Conservation (phyloP, 495 filamentous ascomycete species). For the Xanthoparmelia taractica region DNA sequence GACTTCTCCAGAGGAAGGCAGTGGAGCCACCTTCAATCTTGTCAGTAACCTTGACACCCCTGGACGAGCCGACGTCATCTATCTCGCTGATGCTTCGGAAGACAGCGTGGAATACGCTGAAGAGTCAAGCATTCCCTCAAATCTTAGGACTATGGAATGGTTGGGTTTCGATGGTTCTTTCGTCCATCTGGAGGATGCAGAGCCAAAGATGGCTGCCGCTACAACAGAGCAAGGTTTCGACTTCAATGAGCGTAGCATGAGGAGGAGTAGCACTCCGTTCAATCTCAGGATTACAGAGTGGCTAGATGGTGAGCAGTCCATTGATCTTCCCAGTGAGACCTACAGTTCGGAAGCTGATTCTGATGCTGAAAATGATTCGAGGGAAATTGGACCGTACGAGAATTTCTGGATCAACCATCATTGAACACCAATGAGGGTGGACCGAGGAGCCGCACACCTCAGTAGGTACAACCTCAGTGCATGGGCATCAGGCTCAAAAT, state of each 20-base stretch:
- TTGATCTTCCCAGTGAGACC: not conserved
- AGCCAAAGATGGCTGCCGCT: not conserved
- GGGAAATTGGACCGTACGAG: conserved; percentile 5
- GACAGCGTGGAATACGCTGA: not conserved
- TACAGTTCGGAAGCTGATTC: conserved; percentile 3
- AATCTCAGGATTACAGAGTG: conserved; percentile 6
- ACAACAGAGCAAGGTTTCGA: not conserved
- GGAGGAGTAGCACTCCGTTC: conserved; percentile 5
- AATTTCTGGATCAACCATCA: conserved; percentile 2
- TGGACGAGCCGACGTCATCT: conserved; percentile 12
- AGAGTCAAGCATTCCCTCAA: not conserved
- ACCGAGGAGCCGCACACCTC: not conserved
- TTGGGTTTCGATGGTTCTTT: conserved; percentile 13
- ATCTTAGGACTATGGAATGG: conserved; percentile 8
- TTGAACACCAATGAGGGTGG: not conserved
- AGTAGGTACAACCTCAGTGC: not conserved
- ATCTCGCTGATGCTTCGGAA: conserved; percentile 1
- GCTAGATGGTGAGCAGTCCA: not conserved
- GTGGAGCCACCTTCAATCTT: conserved; percentile 3
- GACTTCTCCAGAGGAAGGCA: not conserved
- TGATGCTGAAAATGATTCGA: not conserved
- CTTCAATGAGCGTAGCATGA: not conserved
- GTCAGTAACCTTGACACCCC: conserved; percentile 9
- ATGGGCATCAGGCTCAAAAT: not conserved
- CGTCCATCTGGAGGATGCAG: conserved; percentile 7